Evolutionary conservation across 208 protist species (phyloP).

Genomic region (Trypanosoma grayi): DNA sequence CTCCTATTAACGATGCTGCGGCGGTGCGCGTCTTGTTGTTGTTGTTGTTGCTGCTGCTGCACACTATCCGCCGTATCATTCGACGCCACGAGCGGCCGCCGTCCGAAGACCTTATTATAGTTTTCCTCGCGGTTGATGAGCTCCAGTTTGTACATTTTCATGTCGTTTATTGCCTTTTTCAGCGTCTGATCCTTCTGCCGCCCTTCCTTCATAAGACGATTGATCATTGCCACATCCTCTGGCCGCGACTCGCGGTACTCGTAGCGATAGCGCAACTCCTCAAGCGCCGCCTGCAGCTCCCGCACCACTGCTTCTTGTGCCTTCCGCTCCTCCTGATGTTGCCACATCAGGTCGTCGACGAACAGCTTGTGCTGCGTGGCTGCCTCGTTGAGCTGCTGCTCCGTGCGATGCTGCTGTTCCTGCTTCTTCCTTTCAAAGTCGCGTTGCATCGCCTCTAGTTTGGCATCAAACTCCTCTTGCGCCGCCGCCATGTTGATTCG

Average conservation of each 20-base stretch:
- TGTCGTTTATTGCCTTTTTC: constrained; percentile 81
- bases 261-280: constrained; percentile 87
- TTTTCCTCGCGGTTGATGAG: constrained; percentile 94
- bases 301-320: constrained; percentile 32
- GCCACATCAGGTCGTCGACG: constrained; percentile 48
- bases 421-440: constrained; percentile 21
- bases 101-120: constrained; percentile 93
- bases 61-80: constrained; percentile 6
- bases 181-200: constrained; percentile 70
- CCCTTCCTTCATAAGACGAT: constrained; percentile 77
- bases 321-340: constrained; percentile 39
- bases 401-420: background rate
- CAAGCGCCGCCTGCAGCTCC: constrained; percentile 38
- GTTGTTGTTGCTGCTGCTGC: background rate
- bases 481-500: constrained; percentile 18
- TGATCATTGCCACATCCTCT: constrained; percentile 90
- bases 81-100: constrained; percentile 54
- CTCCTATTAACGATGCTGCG: no score
- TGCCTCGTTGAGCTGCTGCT: constrained; percentile 23
- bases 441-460: constrained; percentile 14
- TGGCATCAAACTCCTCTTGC: background rate
- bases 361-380: constrained; percentile 38
- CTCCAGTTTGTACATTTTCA: constrained; percentile 93
- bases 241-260: constrained; percentile 86
- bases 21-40: no score